A percentile compares a stretch with the other conserved stretches of the same genome.
Evolutionary conservation across 345 rosid genomes (phyloP).

Genomic region (Rhodamnia argentea): DNA sequence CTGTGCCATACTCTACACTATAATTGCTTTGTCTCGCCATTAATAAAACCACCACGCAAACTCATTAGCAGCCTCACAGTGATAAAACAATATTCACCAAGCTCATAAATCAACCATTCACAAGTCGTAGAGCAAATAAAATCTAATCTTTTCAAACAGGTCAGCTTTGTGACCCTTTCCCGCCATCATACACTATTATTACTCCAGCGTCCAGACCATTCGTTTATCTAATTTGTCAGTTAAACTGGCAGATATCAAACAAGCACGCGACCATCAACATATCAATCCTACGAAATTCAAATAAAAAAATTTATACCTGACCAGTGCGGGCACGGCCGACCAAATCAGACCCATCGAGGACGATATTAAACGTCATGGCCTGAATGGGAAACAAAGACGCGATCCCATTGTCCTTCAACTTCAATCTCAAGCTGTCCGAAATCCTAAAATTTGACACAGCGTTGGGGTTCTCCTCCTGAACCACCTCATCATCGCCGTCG

Average conservation of each 20-base stretch:
- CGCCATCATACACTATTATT: background rate
- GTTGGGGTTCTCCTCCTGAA: constrained; percentile 46
- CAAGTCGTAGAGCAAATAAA: background rate
- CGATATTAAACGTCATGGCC: constrained; percentile 66
- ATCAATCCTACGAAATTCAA: background rate
- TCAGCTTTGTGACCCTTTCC: background rate
- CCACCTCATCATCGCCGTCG: constrained; percentile 32
- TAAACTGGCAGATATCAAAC: background rate
- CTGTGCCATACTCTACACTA: background rate
- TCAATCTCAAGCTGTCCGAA: constrained; percentile 49
- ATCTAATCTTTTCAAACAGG: background rate
- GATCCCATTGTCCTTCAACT: constrained; percentile 65
- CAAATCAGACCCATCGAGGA: constrained; percentile 73
- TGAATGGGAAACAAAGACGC: constrained; percentile 84
- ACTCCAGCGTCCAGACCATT: background rate
- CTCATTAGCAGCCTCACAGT: background rate
- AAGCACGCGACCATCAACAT: background rate
- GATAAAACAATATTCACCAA: background rate
- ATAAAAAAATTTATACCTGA: constrained; percentile 36
- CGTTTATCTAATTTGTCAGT: background rate
- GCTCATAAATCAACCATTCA: background rate
- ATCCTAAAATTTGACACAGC: constrained; percentile 63
- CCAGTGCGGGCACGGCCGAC: constrained; percentile 97
- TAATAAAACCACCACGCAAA: background rate
- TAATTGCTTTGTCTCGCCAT: background rate